Conservation (phyloP, 208 protist genomes). For the Acanthamoeba healyi region DNA sequence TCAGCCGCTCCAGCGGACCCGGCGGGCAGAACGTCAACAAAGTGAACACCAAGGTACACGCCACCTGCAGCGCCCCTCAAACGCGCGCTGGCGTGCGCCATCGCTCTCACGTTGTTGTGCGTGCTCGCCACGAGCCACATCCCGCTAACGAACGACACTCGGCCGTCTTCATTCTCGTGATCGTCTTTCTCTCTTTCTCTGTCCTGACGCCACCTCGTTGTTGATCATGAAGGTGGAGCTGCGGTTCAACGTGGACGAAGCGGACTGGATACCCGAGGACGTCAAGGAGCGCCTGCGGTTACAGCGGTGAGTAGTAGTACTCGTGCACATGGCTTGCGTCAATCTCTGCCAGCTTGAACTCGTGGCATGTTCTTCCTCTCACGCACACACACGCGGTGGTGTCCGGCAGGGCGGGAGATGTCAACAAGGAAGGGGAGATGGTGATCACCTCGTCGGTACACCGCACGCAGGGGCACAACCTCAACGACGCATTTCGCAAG, state of each 20-base stretch:
- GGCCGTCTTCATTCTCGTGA: no score
- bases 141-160: no score
- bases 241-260: constrained; percentile 79
- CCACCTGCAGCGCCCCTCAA: neutral
- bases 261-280: constrained; percentile 80
- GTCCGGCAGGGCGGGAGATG: constrained; percentile 57
- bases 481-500: constrained; percentile 80
- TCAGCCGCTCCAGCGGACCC: constrained; percentile 75
- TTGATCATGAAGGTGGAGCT: constrained; percentile 55
- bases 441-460: constrained; percentile 66
- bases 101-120: no score
- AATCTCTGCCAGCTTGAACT: no score
- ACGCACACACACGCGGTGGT: neutral
- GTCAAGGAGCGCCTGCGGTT: constrained; percentile 74
- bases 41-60: constrained; percentile 85
- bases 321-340: no score
- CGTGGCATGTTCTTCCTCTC: no score
- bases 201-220: neutral
- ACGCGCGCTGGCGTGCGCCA: no score
- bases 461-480: constrained; percentile 81
- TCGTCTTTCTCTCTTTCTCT: neutral
- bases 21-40: constrained; percentile 89
- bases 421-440: constrained; percentile 84
- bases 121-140: no score
- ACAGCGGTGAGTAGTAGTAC: no score